These are phyloP conservation scores for Papiliotrema terrestris DNA, from an alignment of 1,284 basidiomycete species.

Conservation along the genomic window DNA sequence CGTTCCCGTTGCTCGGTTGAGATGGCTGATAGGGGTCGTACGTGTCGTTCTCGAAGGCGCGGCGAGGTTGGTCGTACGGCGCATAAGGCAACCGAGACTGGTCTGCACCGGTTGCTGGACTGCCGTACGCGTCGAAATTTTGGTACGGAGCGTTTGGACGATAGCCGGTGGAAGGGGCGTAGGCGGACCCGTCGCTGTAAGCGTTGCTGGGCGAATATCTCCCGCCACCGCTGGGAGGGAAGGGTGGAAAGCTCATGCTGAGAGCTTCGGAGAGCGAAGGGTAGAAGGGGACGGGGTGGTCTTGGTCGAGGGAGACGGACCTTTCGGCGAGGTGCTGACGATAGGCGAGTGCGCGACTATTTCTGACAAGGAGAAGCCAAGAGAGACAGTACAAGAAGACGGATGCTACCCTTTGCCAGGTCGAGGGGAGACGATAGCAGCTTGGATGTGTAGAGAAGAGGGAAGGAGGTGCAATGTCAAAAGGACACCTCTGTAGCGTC, in stretches of 20 bases:
- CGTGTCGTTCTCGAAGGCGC: slow-evolving; percentile 26
- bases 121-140: slow-evolving; percentile 19
- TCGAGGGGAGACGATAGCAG: too few relatives aligned
- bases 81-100: slow-evolving; percentile 9
- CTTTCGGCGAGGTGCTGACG: too few relatives aligned
- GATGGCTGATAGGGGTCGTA: slow-evolving; percentile 43
- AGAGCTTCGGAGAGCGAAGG: background rate
- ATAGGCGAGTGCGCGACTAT: too few relatives aligned
- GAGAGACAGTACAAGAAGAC: too few relatives aligned
- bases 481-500: too few relatives aligned
- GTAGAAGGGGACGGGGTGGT: background rate
- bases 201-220: slow-evolving; percentile 25
- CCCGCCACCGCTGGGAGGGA: slow-evolving; percentile 14
- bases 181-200: slow-evolving; percentile 23
- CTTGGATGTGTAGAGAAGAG: too few relatives aligned
- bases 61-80: slow-evolving; percentile 27
- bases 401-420: too few relatives aligned
- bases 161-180: slow-evolving; percentile 14
- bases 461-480: too few relatives aligned
- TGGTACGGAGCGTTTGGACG: slow-evolving; percentile 12
- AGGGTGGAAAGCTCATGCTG: slow-evolving; percentile 31
- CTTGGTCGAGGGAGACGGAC: too few relatives aligned
- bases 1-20: slow-evolving; percentile 2
- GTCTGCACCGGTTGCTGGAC: slow-evolving; percentile 4
- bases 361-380: too few relatives aligned